Conservation (phyloP, 2,329 filamentous ascomycete species). For the Nannizziopsis arthrosporioides region DNA sequence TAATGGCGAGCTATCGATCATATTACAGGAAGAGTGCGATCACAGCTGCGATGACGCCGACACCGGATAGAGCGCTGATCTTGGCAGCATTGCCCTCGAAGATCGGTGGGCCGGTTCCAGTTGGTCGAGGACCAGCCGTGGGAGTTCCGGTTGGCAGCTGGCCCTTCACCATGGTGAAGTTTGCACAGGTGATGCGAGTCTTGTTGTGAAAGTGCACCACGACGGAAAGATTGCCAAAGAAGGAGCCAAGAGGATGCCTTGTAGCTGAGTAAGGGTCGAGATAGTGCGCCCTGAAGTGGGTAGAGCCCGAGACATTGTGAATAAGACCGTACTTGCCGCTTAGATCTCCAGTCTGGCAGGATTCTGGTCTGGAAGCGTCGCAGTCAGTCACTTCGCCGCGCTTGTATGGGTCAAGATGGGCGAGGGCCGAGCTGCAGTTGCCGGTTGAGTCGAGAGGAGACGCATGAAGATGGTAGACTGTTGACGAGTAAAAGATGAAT, state of each 20-base stretch:
- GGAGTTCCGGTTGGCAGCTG: background rate
- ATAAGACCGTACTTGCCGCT: constrained; percentile 61
- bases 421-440: constrained; percentile 58
- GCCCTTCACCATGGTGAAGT: constrained; percentile 31
- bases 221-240: constrained; percentile 44
- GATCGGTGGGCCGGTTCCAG: constrained; percentile 3
- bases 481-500: constrained; percentile 12
- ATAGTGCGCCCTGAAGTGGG: constrained; percentile 27
- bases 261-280: constrained; percentile 42
- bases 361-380: constrained; percentile 44
- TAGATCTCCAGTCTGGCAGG: constrained; percentile 66
- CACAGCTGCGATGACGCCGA: constrained; percentile 4
- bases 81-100: constrained; percentile 7
- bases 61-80: constrained; percentile 7
- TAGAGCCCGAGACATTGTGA: constrained; percentile 28
- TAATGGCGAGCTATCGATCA: background rate
- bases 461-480: constrained; percentile 61
- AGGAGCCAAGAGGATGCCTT: constrained; percentile 31
- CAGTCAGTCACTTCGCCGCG: constrained; percentile 54
- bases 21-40: constrained; percentile 4
- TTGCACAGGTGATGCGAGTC: constrained; percentile 46
- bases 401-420: constrained; percentile 59
- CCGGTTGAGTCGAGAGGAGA: constrained; percentile 51
- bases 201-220: constrained; percentile 42
- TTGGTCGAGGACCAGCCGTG: background rate